Evolutionary conservation across 2,329 filamentous ascomycete genomes (phyloP).

Genomic region (Colletotrichum sp.): DNA sequence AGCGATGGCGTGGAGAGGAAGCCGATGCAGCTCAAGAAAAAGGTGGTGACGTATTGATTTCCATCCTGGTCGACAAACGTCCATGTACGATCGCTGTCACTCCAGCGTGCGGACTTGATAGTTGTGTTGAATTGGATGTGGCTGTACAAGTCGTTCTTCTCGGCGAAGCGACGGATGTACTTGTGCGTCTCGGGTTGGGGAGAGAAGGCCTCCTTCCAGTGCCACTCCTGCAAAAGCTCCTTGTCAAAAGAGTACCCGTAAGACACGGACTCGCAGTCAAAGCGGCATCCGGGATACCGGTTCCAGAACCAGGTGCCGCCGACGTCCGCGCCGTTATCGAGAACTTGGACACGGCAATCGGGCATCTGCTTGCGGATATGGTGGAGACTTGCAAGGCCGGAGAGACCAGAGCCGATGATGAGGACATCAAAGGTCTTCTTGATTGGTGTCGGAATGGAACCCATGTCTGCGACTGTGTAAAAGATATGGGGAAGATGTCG

Average conservation of each 20-base stretch:
- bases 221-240: constrained; percentile 1
- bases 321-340: constrained; percentile 47
- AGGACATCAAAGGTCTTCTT: not conserved
- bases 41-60: not conserved
- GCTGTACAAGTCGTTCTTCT: not conserved
- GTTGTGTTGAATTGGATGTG: not conserved
- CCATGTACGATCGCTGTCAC: not conserved
- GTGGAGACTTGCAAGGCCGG: constrained; percentile 7
- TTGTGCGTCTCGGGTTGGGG: not conserved
- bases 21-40: constrained; percentile 1
- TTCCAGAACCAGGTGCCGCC: constrained; percentile 59
- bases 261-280: constrained; percentile 47
- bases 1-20: constrained; percentile 35
- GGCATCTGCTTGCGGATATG: constrained; percentile 7
- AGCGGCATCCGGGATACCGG: constrained; percentile 54
- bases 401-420: constrained; percentile 7
- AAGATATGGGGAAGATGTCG: not conserved
- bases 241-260: constrained; percentile 1
- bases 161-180: not conserved
- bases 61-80: not conserved
- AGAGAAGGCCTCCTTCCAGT: constrained; percentile 6
- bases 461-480: not conserved
- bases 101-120: not conserved
- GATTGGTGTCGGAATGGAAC: constrained; percentile 2
- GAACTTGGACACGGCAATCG: constrained; percentile 16